phyloP scores from a whole-genome alignment of 805 yeast species.

The Nakazawaea siamensis region DNA sequence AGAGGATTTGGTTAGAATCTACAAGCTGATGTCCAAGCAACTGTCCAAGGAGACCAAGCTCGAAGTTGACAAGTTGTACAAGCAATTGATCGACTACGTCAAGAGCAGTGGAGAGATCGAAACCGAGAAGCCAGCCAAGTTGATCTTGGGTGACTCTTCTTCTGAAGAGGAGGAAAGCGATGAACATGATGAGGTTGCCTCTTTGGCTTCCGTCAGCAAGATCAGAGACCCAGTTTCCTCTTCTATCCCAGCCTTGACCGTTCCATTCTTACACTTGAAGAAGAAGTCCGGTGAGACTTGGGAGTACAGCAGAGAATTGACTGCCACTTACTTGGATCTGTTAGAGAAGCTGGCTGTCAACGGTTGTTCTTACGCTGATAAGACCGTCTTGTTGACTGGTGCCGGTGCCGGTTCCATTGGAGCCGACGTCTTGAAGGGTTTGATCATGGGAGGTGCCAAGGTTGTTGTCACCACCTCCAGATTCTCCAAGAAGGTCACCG shows the following conservation, averaged over 20 bases:
- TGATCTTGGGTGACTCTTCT: conserved; percentile 39
- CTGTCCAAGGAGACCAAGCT: conserved; percentile 60
- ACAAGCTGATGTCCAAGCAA: conserved; percentile 73
- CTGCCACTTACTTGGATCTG: conserved; percentile 78
- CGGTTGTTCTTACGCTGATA: conserved; percentile 85
- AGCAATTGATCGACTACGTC: conserved; percentile 61
- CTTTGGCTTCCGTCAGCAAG: conserved; percentile 65
- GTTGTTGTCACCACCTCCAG: conserved; percentile 95
- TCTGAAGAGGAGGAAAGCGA: conserved; percentile 39
- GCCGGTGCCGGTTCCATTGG: conserved; percentile 99
- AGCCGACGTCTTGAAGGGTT: conserved; percentile 92
- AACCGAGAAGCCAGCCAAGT: conserved; percentile 51
- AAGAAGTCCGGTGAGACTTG: conserved; percentile 66
- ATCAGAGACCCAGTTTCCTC: conserved; percentile 69
- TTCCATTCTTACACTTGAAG: conserved; percentile 92
- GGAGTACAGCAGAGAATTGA: conserved; percentile 74
- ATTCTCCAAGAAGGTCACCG: conserved; percentile 89
- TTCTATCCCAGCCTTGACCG: conserved; percentile 69
- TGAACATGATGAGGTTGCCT: conserved; percentile 77
- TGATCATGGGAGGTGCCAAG: conserved; percentile 95
- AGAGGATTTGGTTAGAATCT: conserved; percentile 78
- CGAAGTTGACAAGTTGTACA: conserved; percentile 65
- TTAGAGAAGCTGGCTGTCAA: conserved; percentile 91
- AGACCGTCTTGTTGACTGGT: conserved; percentile 89
- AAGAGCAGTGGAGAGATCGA: conserved; percentile 65